These are phyloP conservation scores for Pichia nanzhaoensis DNA, from an alignment of 805 yeast species.

Conservation along the genomic window DNA sequence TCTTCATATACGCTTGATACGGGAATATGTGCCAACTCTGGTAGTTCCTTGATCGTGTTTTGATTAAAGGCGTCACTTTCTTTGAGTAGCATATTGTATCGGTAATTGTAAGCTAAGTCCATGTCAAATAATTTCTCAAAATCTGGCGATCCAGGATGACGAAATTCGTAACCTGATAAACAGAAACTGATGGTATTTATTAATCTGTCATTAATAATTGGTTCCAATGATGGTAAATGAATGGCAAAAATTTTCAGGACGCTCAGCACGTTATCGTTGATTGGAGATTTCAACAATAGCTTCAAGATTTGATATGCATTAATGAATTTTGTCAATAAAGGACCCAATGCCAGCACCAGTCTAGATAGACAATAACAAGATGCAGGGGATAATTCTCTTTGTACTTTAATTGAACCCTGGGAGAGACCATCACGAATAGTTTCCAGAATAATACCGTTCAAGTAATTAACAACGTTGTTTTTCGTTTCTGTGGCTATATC, in stretches of 20 bases:
- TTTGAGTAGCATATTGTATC: conserved; percentile 64
- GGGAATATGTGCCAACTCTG: conserved; percentile 19
- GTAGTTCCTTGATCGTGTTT: conserved; percentile 16
- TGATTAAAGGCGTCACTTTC: conserved; percentile 45
- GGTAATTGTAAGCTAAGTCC: conserved; percentile 66
- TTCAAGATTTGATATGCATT: conserved; percentile 71
- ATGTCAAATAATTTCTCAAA: conserved; percentile 52
- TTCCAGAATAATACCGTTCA: conserved; percentile 83
- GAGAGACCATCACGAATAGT: conserved; percentile 74
- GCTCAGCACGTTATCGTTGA: conserved; percentile 76
- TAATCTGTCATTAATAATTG: conserved; percentile 62
- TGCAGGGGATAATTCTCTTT: conserved; percentile 76
- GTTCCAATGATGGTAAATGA: conserved; percentile 74
- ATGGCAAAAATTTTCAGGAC: conserved; percentile 61
- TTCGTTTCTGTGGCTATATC: conserved; percentile 75
- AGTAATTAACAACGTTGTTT: conserved; percentile 76
- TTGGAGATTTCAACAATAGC: conserved; percentile 72
- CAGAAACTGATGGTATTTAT: conserved; percentile 67
- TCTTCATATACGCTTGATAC: conserved; percentile 23
- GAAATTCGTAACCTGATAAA: conserved; percentile 73
- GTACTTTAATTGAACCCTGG: conserved; percentile 48
- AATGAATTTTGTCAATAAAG: conserved; percentile 83
- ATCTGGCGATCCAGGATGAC: conserved; percentile 81
- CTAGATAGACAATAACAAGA: conserved; percentile 85
- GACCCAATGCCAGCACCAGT: conserved; percentile 83